Evolutionary conservation across 108 stramenopile genomes (phyloP), one percentile per base, ranked within the genome.

Genomic region (Conticribra weissflogii): DNA sequence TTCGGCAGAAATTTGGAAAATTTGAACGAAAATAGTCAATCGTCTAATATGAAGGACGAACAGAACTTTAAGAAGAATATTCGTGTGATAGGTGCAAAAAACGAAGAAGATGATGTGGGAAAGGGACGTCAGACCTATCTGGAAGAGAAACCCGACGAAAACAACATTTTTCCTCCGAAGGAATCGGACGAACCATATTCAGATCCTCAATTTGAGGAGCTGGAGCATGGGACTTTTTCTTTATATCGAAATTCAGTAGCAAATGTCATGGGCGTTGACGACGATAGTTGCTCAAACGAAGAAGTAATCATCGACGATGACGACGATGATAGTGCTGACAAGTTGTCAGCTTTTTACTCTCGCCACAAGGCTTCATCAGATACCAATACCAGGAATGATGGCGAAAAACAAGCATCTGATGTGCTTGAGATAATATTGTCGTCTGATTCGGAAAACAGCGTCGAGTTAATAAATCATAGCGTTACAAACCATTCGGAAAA

Each of bases 281-380:
- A 77, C 23, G 53, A 49, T 23, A 46, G 41, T 33, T 15, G 28
- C 3, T 23, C 19, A 25, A 29, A 45, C 47, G 66, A 59, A 50
- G 77, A 54, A 31, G 21, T 60, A 15, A 48, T 68, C 30, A 21
- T 59, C 30, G 45, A 59, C 34, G 48, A 52, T 25, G 81, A 82
- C 30, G 55, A 71, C 44, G 62, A 70, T 47, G 81, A 81, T 53
- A 65, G 65, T 52, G 87, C 72, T 12, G 78, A 74, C 47, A 68
- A 73, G 32, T 33, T 80, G 59, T 48, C 66, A 24, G 55, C 79
- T 19, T 80, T 47, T 55, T 63, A 74, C 55, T 32, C 34, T 25
- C 66, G 78, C 31, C 65, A 64, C 16, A 46, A 32, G 5, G 36
- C 36, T 9, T 9, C 36, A 41, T 9, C 5, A 41, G 5, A 5